Conservation (phyloP, 108 stramenopile genomes). For the Conticribra weissflogii region DNA sequence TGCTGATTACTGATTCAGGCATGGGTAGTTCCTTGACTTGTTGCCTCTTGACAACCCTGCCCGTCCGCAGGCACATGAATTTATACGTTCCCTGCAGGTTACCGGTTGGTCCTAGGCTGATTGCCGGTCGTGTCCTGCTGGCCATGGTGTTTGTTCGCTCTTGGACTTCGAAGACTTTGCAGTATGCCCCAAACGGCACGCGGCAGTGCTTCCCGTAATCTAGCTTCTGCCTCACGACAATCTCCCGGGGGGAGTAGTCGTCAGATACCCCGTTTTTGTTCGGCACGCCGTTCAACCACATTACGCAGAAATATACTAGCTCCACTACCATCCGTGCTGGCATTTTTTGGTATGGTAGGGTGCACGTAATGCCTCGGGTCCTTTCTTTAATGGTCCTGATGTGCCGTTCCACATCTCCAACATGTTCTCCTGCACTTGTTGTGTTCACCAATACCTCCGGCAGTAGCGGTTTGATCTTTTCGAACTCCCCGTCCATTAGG, state of each 20-base stretch:
- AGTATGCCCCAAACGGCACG: slow-evolving; percentile 11
- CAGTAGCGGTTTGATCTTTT: slow-evolving; percentile 1
- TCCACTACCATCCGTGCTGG: too few species aligned
- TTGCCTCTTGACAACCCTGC: slow-evolving; percentile 22
- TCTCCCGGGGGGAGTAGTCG: too few species aligned
- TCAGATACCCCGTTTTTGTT: slow-evolving; percentile 21
- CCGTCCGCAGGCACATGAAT: slow-evolving; percentile 33
- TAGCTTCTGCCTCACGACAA: too few species aligned
- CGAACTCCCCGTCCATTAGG: slow-evolving; percentile 33
- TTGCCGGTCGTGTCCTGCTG: not conserved
- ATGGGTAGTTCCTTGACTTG: slow-evolving; percentile 1
- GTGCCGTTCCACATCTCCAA: slow-evolving; percentile 23
- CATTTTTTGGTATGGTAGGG: too few species aligned
- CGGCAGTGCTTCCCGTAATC: too few species aligned
- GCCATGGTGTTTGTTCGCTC: slow-evolving; percentile 3
- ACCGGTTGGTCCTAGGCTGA: slow-evolving; percentile 32
- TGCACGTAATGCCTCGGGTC: too few species aligned
- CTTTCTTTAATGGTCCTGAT: slow-evolving; percentile 33
- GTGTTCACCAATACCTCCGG: slow-evolving; percentile 24
- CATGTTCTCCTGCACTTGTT: too few species aligned
- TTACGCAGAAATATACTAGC: slow-evolving; percentile 6
- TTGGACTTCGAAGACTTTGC: not conserved
- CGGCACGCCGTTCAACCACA: slow-evolving; percentile 44
- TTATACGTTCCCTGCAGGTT: slow-evolving; percentile 52
- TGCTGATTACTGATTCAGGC: slow-evolving; percentile 10